These are phyloP conservation scores for Penicillium chermesinum DNA, from an alignment of 495 filamentous ascomycete genomes.

Conservation along the genomic window DNA sequence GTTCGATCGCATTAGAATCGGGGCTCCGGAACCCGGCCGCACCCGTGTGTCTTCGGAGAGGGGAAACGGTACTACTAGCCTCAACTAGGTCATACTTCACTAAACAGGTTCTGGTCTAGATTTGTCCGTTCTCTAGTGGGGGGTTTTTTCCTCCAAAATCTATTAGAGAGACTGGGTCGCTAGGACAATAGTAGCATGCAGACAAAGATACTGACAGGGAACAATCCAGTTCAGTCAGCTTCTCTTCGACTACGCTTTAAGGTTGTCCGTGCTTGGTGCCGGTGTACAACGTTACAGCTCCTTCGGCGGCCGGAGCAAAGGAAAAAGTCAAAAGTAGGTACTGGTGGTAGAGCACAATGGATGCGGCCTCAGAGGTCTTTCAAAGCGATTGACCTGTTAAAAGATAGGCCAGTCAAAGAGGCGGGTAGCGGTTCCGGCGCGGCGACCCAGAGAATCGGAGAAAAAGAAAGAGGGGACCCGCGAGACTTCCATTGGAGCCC, in stretches of 20 bases:
- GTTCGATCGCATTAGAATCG: too few species aligned
- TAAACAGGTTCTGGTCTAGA: constrained; percentile 1
- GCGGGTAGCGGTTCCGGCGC: background rate
- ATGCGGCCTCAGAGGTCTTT: too few species aligned
- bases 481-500: too few species aligned
- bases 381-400: too few species aligned
- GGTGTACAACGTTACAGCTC: constrained; percentile 4
- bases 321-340: constrained; percentile 1
- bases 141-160: too few species aligned
- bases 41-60: background rate
- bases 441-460: background rate
- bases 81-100: background rate
- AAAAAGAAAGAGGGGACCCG: background rate
- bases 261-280: background rate
- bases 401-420: too few species aligned
- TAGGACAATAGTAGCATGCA: too few species aligned
- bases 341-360: too few species aligned
- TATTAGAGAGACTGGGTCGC: too few species aligned
- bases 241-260: constrained; percentile 1
- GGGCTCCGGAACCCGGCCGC: background rate
- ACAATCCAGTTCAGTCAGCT: constrained; percentile 1
- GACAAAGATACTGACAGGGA: too few species aligned
- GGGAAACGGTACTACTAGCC: background rate
- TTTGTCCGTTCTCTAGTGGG: too few species aligned
- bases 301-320: constrained; percentile 3